Conservation (phyloP, 2,329 filamentous ascomycete genomes). For the Trichoderma atroviride region DNA sequence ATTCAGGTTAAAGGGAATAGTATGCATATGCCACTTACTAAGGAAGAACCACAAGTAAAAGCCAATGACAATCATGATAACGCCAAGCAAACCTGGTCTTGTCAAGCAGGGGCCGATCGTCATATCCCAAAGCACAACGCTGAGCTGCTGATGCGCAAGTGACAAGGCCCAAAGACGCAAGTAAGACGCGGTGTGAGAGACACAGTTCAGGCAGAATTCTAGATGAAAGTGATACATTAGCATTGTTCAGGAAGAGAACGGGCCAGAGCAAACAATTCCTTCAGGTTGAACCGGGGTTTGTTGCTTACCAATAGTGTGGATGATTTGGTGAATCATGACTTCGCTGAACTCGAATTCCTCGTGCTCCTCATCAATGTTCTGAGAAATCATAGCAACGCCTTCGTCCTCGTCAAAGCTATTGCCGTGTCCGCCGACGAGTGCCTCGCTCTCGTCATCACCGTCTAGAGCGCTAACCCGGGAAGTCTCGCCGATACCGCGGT, state of each 20-base stretch:
- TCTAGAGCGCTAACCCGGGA: constrained; percentile 88
- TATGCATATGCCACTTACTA: constrained; percentile 42
- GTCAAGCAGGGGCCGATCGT: constrained; percentile 78
- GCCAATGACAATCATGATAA: constrained; percentile 77
- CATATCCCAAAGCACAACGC: constrained; percentile 95
- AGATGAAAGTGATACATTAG: constrained; percentile 10
- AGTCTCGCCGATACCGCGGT: constrained; percentile 88
- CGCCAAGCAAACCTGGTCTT: constrained; percentile 66
- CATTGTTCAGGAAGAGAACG: not conserved
- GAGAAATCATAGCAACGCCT: constrained; percentile 83
- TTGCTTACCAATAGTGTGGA: constrained; percentile 90
- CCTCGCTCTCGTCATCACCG: constrained; percentile 75
- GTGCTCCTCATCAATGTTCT: constrained; percentile 82
- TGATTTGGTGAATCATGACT: constrained; percentile 98
- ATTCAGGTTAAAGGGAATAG: not conserved
- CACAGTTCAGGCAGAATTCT: constrained; percentile 99
- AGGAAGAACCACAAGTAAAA: constrained; percentile 93
- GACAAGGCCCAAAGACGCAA: constrained; percentile 97
- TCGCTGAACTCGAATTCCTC: constrained; percentile 98
- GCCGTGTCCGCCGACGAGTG: constrained; percentile 59
- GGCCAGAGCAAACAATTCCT: not conserved
- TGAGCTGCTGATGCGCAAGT: constrained; percentile 96
- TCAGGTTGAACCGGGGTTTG: not conserved
- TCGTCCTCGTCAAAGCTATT: constrained; percentile 67
- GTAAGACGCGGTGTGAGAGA: constrained; percentile 98